Conservation (phyloP, 768 basidiomycete genomes). For the Kondoa subrosea region DNA sequence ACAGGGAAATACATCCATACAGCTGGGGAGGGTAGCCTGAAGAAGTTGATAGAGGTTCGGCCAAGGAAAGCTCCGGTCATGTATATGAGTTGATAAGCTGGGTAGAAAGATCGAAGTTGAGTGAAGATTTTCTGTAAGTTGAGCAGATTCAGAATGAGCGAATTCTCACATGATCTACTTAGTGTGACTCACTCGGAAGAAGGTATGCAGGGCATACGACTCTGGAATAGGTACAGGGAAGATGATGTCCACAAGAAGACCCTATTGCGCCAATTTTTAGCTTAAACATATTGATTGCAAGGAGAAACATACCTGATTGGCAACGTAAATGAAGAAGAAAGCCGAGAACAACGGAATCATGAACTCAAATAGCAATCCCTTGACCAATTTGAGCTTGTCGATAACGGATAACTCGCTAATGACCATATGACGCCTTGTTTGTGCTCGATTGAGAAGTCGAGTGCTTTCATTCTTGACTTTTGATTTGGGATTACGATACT, state of each 20-base stretch:
- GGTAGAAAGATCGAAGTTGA: conserved; percentile 4
- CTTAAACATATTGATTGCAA: background rate
- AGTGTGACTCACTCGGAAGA: no score
- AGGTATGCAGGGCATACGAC: background rate
- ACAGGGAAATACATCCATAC: conserved; percentile 6
- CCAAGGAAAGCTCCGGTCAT: conserved; percentile 4
- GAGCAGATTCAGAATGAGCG: no score
- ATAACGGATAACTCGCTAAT: background rate
- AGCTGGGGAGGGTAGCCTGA: background rate
- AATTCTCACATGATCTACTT: no score
- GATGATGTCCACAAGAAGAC: background rate
- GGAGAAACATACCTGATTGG: conserved; percentile 1
- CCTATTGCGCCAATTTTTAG: background rate
- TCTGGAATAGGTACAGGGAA: conserved; percentile 5
- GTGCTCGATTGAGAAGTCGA: background rate
- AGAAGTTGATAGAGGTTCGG: background rate
- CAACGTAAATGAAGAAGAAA: conserved; percentile 7
- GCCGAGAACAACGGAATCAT: background rate
- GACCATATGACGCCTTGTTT: background rate
- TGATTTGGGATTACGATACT: background rate
- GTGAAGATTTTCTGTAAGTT: background rate
- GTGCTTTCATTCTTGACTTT: background rate
- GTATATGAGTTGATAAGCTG: conserved; percentile 3
- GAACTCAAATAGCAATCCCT: background rate
- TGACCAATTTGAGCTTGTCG: conserved; percentile 5